Base-by-base conservation (phyloP, 75 land plant species). In the Azolla pinnata region DNA sequence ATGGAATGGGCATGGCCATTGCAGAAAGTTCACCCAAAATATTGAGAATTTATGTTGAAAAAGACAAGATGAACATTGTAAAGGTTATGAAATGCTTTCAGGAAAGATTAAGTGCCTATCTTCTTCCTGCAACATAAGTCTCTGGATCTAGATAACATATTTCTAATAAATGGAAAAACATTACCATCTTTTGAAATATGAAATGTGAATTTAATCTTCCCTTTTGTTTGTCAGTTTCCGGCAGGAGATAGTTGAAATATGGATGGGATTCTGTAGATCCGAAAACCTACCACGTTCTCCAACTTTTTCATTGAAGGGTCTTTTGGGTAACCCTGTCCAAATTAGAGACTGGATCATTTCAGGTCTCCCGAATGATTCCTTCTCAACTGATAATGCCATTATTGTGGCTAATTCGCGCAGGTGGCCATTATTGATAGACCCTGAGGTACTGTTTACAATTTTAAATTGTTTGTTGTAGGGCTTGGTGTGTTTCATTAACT, bases 371-470 rank as follows among this genome's bases (percentile, higher is more conserved):
- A 73, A 73, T 46, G 75, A 73, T 24, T 61, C 70, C 18, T 70
- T 73, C 31, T 73, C 75, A 17, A 56, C 68, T 48, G 75, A 73
- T 44, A 73, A 73, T 56, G 70, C 48, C n/a, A 73, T 73, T 18
- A 61, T 73, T 51, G 75, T 73, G 10, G 69, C 75, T 4, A 73
- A 73, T 61, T 69, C 75, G 19, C 61, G 75, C 12, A 58, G 75
- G 0, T 73, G 75, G 75, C 75, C 75, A 8, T 57, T 73, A 10
- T 60, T 73, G 70, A 73, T 73, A 24, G 75, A 73, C 29, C 75
- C 75, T 9, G 70, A 73, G 65, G 75, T 73, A 40, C 10, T 33
- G 18, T 21, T n/a, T 16, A 12, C 33, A 24, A 4, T 51, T 51
- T 5, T 14, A 29, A 29, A 12, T 59, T n/a, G n/a, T n/a, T n/a